phyloP scores from a whole-genome alignment of 345 rosid genomes.

The Anastatica hierochuntica region DNA sequence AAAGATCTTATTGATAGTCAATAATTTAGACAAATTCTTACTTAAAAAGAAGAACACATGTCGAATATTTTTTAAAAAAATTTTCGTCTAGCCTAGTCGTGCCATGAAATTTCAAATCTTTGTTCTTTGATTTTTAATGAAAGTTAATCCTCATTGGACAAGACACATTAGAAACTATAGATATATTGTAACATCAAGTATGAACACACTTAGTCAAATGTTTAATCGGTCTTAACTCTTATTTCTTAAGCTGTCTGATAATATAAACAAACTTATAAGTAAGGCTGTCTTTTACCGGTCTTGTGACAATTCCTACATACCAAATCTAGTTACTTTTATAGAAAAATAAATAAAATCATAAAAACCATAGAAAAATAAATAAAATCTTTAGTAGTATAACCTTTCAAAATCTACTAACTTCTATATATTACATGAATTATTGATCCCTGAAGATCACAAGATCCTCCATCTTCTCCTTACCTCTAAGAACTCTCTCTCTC shows the following conservation, averaged over 20 bases:
- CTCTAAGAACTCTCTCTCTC: not conserved
- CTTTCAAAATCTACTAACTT: too few relatives aligned
- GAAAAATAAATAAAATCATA: too few relatives aligned
- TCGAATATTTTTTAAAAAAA: too few relatives aligned
- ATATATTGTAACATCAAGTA: too few relatives aligned
- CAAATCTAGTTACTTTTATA: not conserved
- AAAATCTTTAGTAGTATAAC: too few relatives aligned
- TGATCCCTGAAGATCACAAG: not conserved
- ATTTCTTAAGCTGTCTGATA: constrained; percentile 5
- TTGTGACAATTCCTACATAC: not conserved
- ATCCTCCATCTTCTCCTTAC: not conserved
- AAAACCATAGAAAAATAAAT: too few relatives aligned
- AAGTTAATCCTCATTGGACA: too few relatives aligned
- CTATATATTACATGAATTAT: constrained; percentile 3
- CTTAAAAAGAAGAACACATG: too few relatives aligned
- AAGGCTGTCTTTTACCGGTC: constrained; percentile 20
- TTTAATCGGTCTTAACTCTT: too few relatives aligned
- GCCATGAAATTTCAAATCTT: constrained; percentile 6
- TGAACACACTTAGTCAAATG: too few relatives aligned
- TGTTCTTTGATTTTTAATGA: not conserved
- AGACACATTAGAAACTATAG: too few relatives aligned
- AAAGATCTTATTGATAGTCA: constrained; percentile 13
- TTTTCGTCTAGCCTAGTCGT: constrained; percentile 13
- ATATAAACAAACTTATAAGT: not conserved
- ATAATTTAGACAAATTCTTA: too few relatives aligned